These are phyloP conservation scores for Leishmania amazonensis DNA, from an alignment of 208 protist genomes.

Conservation along the genomic window DNA sequence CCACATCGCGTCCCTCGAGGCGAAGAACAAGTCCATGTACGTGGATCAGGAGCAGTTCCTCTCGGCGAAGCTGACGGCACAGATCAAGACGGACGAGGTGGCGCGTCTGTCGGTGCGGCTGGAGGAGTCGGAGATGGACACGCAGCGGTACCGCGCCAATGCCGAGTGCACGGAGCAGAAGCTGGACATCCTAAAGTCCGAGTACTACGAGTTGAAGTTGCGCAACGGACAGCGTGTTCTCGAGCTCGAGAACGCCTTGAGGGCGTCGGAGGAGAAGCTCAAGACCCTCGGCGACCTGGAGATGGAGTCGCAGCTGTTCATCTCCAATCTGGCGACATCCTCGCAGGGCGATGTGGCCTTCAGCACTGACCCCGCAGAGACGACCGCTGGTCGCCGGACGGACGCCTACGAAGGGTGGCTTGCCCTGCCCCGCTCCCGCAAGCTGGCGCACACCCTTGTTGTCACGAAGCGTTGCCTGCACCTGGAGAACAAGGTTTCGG, in stretches of 20 bases:
- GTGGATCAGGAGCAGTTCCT: constrained; percentile 88
- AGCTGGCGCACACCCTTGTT: constrained; percentile 71
- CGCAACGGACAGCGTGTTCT: constrained; percentile 74
- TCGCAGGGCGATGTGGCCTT: constrained; percentile 27
- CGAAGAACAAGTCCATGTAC: constrained; percentile 45
- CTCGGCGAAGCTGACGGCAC: constrained; percentile 72
- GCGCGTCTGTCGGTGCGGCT: constrained; percentile 76
- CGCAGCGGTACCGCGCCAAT: constrained; percentile 69
- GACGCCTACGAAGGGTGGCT: constrained; percentile 63
- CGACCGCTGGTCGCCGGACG: background rate
- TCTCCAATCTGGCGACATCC: constrained; percentile 73
- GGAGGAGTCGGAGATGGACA: constrained; percentile 81
- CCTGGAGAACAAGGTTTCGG: constrained; percentile 74
- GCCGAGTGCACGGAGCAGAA: constrained; percentile 90
- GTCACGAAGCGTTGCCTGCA: constrained; percentile 90
- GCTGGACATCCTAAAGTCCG: constrained; percentile 87
- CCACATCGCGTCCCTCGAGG: constrained; percentile 55
- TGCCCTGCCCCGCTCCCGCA: constrained; percentile 75
- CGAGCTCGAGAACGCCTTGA: constrained; percentile 75
- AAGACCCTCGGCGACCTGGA: constrained; percentile 82
- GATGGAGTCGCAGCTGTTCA: constrained; percentile 86
- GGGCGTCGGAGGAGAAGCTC: constrained; percentile 80
- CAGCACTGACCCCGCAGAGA: background rate
- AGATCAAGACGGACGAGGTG: constrained; percentile 84
- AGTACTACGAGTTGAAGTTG: constrained; percentile 90